Conservation (phyloP, 73 alveolate species). For the Blepharisma stoltei region DNA sequence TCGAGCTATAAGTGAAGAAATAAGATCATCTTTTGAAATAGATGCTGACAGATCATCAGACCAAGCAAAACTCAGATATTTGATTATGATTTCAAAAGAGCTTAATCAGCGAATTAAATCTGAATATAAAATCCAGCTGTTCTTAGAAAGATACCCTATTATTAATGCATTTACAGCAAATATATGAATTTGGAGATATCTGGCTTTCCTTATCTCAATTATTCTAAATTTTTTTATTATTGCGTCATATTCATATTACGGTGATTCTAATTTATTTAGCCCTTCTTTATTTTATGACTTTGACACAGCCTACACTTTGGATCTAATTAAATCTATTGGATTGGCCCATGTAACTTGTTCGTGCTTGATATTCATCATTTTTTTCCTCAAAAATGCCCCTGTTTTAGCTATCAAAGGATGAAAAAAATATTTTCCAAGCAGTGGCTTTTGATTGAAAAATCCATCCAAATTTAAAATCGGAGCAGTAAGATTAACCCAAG, state of each 20-base stretch:
- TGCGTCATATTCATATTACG: not conserved
- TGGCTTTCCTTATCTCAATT: conserved; percentile 8
- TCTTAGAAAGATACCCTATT: not conserved
- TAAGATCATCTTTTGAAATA: not conserved
- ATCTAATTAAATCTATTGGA: conserved; percentile 9
- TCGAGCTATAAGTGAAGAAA: not conserved
- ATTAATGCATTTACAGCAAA: conserved; percentile 4
- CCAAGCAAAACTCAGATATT: conserved; percentile 9
- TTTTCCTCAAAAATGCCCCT: conserved; percentile 20
- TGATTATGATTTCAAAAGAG: not conserved
- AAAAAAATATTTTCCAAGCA: not conserved
- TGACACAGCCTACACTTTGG: not conserved
- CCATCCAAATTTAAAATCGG: not conserved
- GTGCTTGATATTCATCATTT: not conserved
- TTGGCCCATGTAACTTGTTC: not conserved
- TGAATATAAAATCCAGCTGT: not conserved
- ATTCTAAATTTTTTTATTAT: conserved; percentile 14
- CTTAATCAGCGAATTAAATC: not conserved
- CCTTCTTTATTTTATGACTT: not conserved
- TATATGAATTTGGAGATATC: not conserved
- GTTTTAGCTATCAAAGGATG: conserved; percentile 20
- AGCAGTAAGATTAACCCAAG: not conserved
- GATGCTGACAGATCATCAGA: conserved; percentile 9
- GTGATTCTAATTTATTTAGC: not conserved
- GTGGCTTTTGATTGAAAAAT: not conserved